Base-by-base conservation (phyloP, 1,284 basidiomycete genomes). In the Irpex sp. region DNA sequence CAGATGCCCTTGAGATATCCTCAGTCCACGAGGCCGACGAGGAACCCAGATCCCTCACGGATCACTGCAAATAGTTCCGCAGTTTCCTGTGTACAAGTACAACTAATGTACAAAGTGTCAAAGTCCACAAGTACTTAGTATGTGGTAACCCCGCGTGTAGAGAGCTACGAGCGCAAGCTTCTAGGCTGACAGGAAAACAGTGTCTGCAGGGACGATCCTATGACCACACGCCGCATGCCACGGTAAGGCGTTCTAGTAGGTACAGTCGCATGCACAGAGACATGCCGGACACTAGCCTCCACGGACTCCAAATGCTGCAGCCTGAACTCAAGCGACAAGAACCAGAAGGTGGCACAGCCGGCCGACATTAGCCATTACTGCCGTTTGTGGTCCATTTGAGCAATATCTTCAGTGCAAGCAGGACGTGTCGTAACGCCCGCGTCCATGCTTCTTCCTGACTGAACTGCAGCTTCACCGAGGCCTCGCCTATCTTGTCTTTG, bases 371-470 rank as follows among this genome's bases (percentile, higher is more conserved):
- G 8, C 85, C 84, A 68, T 86, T 89, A 60, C 80, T 82, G 34
- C 89, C 90, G 69, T 86, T 92, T 1, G 92, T 93, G 4, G 89
- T 86, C 90, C 91, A 93, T 72, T 92, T 92, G 51, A 94, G 78
- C 57, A 92, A 83, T 64, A 92, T 89, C 79, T 97, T 97, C 60
- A 97, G 80, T 17, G 93, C 94, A 13, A 94, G 84, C 61, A 98
- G 82, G 61, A 98, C 93, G 72, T 97, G 94, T 54, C 94, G 85
- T 68, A 98, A 80, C 3, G 96, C 96, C 65, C 94, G 86, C 11
- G 97, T 98, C 97, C 97, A 99, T 0, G 88, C 85, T 72, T 98
- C 97, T 73, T 98, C 97, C 74, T 95, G 91, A 66, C 91, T 94
- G 76, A 96, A 96, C 71, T 96, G 94, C 8, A 97, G 81, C 74